Evolutionary conservation across 108 stramenopile species (phyloP), one percentile per base, ranked within the genome.

Genomic region (Fistulifera pelliculosa): DNA sequence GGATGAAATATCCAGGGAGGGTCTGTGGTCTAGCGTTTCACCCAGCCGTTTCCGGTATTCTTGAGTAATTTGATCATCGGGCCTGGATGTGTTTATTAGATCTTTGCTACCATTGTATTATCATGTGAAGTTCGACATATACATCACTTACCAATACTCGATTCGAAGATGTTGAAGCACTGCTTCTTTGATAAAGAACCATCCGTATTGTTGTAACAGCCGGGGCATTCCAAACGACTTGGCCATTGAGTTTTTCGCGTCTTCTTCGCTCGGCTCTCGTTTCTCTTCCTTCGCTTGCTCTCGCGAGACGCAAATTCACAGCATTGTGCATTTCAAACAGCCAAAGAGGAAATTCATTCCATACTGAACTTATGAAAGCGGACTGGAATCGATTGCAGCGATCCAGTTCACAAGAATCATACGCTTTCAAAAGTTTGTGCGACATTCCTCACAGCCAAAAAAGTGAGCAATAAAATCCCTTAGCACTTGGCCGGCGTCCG

Each of bases 251-350:
- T 65, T 3, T 38, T 49, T 0, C 38, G 58, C 54, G 27, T 76
- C 75, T 49, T 52, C 25, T 24, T 21, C 19, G 6, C 61, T 62
- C 15, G 52, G 35, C 35, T 18, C 35, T 38, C 70, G 52, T 0
- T 47, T 44, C 23, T 74, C 72, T 38, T 62, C 52, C 58, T 70
- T 44, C 0, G 65, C 58, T 41, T 51, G 57, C 61, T 92, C 90
- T 43, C 66, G 77, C 38, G 39, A 92, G 64, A 52, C 90, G 62
- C 0, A 71, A 69, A 62, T 87, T 86, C 42, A 91, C 83, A 57
- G 73, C 81, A 70, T 92, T 92, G 56, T 92, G 90, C 22, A 70
- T 71, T 56, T 87, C 82, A 62, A 73, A 84, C 19, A 90, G 60
- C 83, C 90, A 87, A 21, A 84, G 26, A 2, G 83, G 78, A 15